phyloP scores from a whole-genome alignment of 257 asterid species.

The Penstemon davidsonii region DNA sequence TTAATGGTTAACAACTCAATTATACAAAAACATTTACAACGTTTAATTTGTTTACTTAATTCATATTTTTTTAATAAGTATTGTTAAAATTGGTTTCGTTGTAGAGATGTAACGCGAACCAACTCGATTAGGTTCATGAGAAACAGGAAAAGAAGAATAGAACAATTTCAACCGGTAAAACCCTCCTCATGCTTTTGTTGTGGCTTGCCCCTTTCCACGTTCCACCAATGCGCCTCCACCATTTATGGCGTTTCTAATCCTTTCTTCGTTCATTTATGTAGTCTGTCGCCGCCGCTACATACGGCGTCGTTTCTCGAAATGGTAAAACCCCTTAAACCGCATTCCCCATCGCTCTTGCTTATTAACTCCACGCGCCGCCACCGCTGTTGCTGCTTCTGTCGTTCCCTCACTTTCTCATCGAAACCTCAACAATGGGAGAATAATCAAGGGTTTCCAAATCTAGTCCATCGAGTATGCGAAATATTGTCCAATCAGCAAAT shows the following conservation, averaged over 20 bases:
- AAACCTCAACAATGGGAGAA: constrained; percentile 19
- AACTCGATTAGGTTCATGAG: too few relatives aligned
- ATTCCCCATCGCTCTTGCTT: constrained; percentile 28
- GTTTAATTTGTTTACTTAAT: too few relatives aligned
- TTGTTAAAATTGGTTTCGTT: too few relatives aligned
- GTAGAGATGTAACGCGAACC: too few relatives aligned
- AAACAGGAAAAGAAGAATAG: too few relatives aligned
- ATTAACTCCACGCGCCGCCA: background rate
- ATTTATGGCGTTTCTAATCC: constrained; percentile 31
- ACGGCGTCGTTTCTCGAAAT: constrained; percentile 45
- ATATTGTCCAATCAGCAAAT: constrained; percentile 48
- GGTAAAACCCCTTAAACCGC: constrained; percentile 63
- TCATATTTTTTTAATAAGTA: too few relatives aligned
- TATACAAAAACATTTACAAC: too few relatives aligned
- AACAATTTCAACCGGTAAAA: too few relatives aligned
- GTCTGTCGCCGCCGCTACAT: constrained; percentile 33
- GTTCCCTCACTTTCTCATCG: constrained; percentile 43
- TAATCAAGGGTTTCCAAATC: constrained; percentile 28
- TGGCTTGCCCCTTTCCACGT: constrained; percentile 49
- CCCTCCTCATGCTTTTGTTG: background rate
- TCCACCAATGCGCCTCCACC: constrained; percentile 40
- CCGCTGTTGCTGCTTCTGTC: constrained; percentile 26
- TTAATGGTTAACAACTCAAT: too few relatives aligned
- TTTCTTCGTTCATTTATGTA: constrained; percentile 25
- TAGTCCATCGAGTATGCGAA: constrained; percentile 50